Base-by-base conservation (phyloP, 345 rosid genomes). In the Gossypium longicalyx region DNA sequence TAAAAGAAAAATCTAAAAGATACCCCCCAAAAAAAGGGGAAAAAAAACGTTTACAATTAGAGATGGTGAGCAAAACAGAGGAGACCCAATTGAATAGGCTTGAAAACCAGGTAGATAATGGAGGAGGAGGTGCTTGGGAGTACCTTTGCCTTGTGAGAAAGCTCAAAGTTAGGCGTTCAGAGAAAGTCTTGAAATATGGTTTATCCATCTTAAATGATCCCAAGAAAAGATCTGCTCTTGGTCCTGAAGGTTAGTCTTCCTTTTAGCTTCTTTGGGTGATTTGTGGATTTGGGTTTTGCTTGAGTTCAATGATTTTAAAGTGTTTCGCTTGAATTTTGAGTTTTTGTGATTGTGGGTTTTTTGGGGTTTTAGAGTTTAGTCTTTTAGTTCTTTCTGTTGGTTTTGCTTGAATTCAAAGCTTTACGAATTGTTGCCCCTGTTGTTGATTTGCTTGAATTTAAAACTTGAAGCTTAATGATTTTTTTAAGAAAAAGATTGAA, bases 71-170 rank as follows among this genome's bases (percentile, higher is more conserved):
- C 76, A 89, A 87, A 82, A 85, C 97, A 72, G 97, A 95, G 80
- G 97, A 91, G 77, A 81, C 80, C 3, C 82, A 90, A 76, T 70
- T 95, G 75, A 84, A 85, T 41, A 80, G 89, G 61, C 85, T 95
- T 63, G 99, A 95, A 86, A 81, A 74, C 80, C 98, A 91, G 80
- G 93, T 91, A n/a, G 98, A 95, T 78, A 91, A 93, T 83, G 97
- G 97, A 57, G 99, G 99, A 67, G 98, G 98, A 80, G 99, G 98
- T 1, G 89, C 84, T 15, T 95, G 98, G 98, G 99, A 95, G 83
- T 95, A 91, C 74, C 86, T 95, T 56, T 90, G 89, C 74, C 87
- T 95, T 64, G 92, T 89, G 54, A 85, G 90, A 82, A 95, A 93
- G 90, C 98, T 95, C 83, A 95, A 91, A 79, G 89, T 91, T 75